These are phyloP conservation scores for Dipodascus albidus DNA, from an alignment of 805 yeast species.

Conservation along the genomic window DNA sequence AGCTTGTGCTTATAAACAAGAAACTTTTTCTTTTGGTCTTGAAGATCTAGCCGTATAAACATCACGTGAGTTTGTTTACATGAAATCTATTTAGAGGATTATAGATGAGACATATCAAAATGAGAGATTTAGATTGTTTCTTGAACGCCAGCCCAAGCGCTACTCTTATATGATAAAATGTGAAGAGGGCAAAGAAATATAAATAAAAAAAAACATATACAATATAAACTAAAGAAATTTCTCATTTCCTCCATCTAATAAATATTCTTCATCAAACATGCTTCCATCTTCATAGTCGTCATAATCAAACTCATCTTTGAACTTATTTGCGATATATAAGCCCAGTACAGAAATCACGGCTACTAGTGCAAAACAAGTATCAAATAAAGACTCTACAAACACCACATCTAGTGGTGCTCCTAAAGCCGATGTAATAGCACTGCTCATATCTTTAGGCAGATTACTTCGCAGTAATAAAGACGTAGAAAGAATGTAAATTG, in stretches of 20 bases:
- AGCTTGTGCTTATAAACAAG: no score
- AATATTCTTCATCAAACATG: constrained; percentile 15
- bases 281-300: constrained; percentile 4
- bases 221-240: not conserved
- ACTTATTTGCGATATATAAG: constrained; percentile 12
- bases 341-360: constrained; percentile 21
- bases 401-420: constrained; percentile 29
- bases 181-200: no score
- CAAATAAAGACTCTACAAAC: constrained; percentile 30
- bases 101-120: no score
- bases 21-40: no score
- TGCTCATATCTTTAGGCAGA: constrained; percentile 28
- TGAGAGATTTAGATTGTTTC: not conserved
- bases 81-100: no score
- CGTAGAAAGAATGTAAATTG: constrained; percentile 30
- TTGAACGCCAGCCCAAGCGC: no score
- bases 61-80: no score
- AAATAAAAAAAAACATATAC: not conserved
- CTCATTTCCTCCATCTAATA: constrained; percentile 8
- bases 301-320: constrained; percentile 3
- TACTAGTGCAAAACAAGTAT: constrained; percentile 24
- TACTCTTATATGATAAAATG: no score
- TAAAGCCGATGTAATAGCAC: constrained; percentile 29
- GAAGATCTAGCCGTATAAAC: not conserved
- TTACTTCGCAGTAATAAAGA: constrained; percentile 30